Evolutionary conservation across 2,329 filamentous ascomycete species (phyloP), one percentile per base, ranked within the genome.

Genomic region (Aspergillus bombycis): DNA sequence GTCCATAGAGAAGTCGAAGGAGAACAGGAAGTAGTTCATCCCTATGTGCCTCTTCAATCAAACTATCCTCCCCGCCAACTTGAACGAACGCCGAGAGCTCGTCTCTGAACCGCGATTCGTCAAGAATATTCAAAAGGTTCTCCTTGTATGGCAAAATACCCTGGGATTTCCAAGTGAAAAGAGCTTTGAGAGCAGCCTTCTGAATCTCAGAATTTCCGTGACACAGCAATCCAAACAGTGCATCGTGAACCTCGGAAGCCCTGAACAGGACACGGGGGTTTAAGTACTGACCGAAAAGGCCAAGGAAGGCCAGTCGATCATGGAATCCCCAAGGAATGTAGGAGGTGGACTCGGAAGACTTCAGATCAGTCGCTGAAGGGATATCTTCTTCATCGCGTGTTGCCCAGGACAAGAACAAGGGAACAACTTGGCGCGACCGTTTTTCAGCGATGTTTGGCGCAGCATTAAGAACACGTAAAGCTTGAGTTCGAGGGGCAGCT

Each of bases 201-300:
- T 99, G 95, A 19, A 97, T 87, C 68, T 97, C 94, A 4, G 89
- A 85, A 73, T 99, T 95, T 71, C 95, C 95, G 74, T 97, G 97
- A 50, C 89, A 87, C 68, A 97, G 83, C 26, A 97, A 84, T 36
- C 85, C 83, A 21, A 97, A 81, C 28, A 98, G 82, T 19, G 92
- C 88, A 9, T 86, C 80, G 71, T 94, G 91, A 0, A 97, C 94
- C 61, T 92, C 89, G 11, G 88, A 83, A 36, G 91, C 86, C 71
- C 88, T 91, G 77, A 89, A 98, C 4, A 99, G 81, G 0, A 93
- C 93, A 71, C 85, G 91, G 0, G 95, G 93, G 73, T 99, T 99
- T 56, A 85, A 82, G 73, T 98, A 98, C 66, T 93, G 88, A 0
- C 91, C 86, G 73, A 99, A 93, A 7, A 99, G 83, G 1, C 85